Conservation (phyloP, 2,329 filamentous ascomycete genomes). For the Cladosporium sp. region DNA sequence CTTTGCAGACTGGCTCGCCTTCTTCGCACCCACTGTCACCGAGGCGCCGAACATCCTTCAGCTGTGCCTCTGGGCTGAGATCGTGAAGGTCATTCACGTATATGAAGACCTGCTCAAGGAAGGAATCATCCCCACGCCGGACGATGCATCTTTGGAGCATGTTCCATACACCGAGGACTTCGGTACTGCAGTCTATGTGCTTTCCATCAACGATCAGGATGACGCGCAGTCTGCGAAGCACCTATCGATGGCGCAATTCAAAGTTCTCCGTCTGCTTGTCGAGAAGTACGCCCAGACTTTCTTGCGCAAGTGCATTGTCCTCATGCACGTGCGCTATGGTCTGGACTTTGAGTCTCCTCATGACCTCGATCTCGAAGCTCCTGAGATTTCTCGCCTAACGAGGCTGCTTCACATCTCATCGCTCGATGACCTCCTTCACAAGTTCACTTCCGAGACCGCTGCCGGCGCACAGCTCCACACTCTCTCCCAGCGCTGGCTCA, state of each 20-base stretch:
- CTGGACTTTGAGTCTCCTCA: slow-evolving; percentile 76
- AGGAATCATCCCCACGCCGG: slow-evolving; percentile 12
- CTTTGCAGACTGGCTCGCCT: slow-evolving; percentile 63
- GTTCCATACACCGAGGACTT: slow-evolving; percentile 30
- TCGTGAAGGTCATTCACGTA: slow-evolving; percentile 74
- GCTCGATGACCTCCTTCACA: slow-evolving; percentile 75
- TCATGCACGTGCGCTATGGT: slow-evolving; percentile 85
- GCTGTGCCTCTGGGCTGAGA: slow-evolving; percentile 86
- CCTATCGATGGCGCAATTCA: slow-evolving; percentile 28
- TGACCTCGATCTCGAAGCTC: slow-evolving; percentile 32
- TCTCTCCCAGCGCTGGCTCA: slow-evolving; percentile 71
- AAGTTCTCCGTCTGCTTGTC: slow-evolving; percentile 47
- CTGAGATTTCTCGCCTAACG: slow-evolving; percentile 78
- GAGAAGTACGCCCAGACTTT: slow-evolving; percentile 88
- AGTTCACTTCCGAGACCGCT: slow-evolving; percentile 49
- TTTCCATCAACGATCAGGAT: background rate
- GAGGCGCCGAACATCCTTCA: slow-evolving; percentile 64
- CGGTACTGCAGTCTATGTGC: slow-evolving; percentile 5
- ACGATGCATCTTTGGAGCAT: slow-evolving; percentile 25
- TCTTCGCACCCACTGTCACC: slow-evolving; percentile 33
- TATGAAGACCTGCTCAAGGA: slow-evolving; percentile 42
- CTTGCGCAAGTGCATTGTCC: slow-evolving; percentile 78
- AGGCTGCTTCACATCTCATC: slow-evolving; percentile 73
- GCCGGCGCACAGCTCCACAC: slow-evolving; percentile 48
- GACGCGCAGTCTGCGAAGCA: background rate